phyloP scores from a whole-genome alignment of 345 rosid genomes.

The Boechera stricta region DNA sequence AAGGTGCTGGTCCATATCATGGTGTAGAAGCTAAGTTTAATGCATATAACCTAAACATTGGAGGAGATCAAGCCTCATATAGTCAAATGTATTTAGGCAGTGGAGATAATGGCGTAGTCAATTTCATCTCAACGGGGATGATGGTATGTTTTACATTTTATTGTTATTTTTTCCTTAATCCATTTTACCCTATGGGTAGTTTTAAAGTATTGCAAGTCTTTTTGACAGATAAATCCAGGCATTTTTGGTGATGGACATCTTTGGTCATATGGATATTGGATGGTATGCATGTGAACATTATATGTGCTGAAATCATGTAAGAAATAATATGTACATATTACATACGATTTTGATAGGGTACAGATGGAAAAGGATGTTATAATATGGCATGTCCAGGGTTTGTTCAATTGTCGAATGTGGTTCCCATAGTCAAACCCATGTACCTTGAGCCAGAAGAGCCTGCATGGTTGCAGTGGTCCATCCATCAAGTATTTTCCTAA shows the following conservation, averaged over 20 bases:
- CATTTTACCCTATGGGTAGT: not conserved
- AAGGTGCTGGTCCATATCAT: not conserved
- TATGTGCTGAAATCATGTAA: not conserved
- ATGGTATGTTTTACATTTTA: conserved; percentile 18
- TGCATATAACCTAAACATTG: not conserved
- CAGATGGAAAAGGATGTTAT: conserved; percentile 5
- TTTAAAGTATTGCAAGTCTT: not conserved
- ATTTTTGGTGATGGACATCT: not conserved
- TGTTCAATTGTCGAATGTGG: not conserved
- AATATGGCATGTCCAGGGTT: conserved; percentile 20
- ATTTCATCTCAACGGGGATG: not conserved
- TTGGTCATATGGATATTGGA: conserved; percentile 17
- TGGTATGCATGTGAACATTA: not conserved
- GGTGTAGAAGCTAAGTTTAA: not conserved
- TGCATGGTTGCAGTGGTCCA: not conserved
- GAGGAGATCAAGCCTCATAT: conserved; percentile 17
- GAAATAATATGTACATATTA: not conserved
- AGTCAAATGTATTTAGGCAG: conserved; percentile 21
- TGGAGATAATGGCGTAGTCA: not conserved
- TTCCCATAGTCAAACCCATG: not conserved
- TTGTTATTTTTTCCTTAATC: not conserved
- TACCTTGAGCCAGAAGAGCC: too few relatives aligned
- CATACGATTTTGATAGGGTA: conserved; percentile 12
- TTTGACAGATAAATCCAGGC: conserved; percentile 9
- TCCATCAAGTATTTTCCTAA: not conserved